phyloP scores from a whole-genome alignment of 192 early-diverging fungal genomes.

The Entomortierella chlamydospora region DNA sequence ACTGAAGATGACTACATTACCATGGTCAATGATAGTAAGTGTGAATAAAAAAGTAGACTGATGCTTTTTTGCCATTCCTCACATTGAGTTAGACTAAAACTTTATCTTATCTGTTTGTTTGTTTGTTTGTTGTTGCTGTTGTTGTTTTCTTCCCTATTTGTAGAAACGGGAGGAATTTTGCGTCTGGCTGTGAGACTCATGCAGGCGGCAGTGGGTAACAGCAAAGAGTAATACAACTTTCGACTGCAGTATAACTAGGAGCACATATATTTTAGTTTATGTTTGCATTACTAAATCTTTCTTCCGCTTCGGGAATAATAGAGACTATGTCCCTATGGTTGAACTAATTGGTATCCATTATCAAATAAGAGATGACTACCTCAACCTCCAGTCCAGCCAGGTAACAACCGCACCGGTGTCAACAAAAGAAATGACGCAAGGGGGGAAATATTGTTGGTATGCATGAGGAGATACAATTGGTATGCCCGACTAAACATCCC shows the following conservation, averaged over 20 bases:
- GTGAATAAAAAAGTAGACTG: neutral
- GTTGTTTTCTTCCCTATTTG: neutral
- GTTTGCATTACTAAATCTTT: no score
- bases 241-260: no score
- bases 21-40: constrained; percentile 95
- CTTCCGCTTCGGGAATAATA: constrained; percentile 25
- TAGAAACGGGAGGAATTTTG: constrained; percentile 97
- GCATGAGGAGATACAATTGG: no score
- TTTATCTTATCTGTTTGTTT: no score
- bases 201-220: constrained; percentile 78
- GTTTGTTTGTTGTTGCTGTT: no score
- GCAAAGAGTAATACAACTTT: constrained; percentile 20
- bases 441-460: no score
- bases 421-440: neutral
- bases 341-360: constrained; percentile 93
- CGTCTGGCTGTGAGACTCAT: constrained; percentile 94
- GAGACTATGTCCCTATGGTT: constrained; percentile 85
- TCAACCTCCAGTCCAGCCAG: constrained; percentile 89
- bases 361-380: constrained; percentile 97
- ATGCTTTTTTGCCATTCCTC: no score
- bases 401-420: no score
- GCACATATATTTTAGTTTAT: no score
- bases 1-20: constrained; percentile 92
- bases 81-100: no score
- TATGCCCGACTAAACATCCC: no score